These are phyloP conservation scores for Entophlyctis helioformis DNA, from an alignment of 192 early-diverging fungal species.

Conservation along the genomic window DNA sequence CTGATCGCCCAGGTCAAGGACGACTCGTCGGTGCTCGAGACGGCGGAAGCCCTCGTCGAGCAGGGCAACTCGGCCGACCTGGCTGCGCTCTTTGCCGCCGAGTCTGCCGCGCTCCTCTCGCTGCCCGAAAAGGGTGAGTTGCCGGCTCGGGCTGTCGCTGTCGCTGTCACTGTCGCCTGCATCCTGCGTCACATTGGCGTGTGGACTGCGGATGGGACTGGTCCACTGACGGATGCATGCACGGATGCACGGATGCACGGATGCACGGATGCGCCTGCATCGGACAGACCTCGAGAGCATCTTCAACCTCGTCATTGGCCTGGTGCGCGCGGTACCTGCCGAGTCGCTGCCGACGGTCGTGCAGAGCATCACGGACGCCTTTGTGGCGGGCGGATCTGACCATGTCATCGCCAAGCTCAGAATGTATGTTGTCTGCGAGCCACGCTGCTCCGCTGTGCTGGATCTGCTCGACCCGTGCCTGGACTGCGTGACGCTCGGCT, in stretches of 20 bases:
- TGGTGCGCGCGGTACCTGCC: constrained; percentile 36
- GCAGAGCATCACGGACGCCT: constrained; percentile 23
- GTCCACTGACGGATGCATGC: too few relatives aligned
- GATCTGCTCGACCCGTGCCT: neutral
- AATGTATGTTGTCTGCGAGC: constrained; percentile 22
- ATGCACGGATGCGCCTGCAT: neutral
- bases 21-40: constrained; percentile 20
- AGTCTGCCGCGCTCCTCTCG: constrained; percentile 37
- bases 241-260: too few relatives aligned
- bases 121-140: neutral
- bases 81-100: constrained; percentile 36
- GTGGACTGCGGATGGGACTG: too few relatives aligned
- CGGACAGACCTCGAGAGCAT: constrained; percentile 47
- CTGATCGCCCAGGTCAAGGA: constrained; percentile 49
- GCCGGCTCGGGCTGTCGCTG: constrained; percentile 2
- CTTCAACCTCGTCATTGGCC: constrained; percentile 59
- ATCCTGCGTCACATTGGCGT: neutral
- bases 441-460: neutral
- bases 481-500: too few relatives aligned
- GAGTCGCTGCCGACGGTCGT: constrained; percentile 28
- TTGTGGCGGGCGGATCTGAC: constrained; percentile 34
- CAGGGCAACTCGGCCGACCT: constrained; percentile 25
- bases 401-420: constrained; percentile 48
- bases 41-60: neutral
- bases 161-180: constrained; percentile 4